These are phyloP conservation scores for Bruguiera sexangula DNA, from an alignment of 345 rosid species.

Conservation along the genomic window DNA sequence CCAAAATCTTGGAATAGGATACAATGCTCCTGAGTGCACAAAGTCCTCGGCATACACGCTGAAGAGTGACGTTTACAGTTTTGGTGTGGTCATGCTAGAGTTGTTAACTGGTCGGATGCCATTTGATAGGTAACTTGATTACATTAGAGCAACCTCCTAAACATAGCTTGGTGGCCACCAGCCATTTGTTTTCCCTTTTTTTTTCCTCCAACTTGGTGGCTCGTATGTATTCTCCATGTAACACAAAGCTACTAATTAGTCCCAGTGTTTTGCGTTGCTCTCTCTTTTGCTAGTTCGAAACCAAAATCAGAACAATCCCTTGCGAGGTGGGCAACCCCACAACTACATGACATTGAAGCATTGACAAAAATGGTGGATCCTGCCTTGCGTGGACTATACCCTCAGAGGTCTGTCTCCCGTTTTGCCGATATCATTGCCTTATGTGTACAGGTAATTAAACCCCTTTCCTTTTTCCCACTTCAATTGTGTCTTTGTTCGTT, in stretches of 20 bases:
- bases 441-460: conserved; percentile 60
- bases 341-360: conserved; percentile 65
- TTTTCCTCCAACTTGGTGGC: background rate
- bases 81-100: conserved; percentile 96
- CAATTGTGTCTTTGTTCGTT: too few species aligned
- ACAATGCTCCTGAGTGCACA: conserved; percentile 91
- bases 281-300: conserved; percentile 38
- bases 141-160: too few species aligned
- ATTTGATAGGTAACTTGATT: conserved; percentile 51
- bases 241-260: background rate
- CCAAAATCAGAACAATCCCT: conserved; percentile 71
- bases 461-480: too few species aligned
- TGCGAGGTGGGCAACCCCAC: conserved; percentile 82
- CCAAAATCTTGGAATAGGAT: conserved; percentile 85
- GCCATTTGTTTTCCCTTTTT: background rate
- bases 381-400: conserved; percentile 81
- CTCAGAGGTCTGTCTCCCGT: conserved; percentile 70
- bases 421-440: conserved; percentile 79
- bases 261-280: too few species aligned
- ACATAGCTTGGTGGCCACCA: too few species aligned
- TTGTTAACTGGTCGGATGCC: conserved; percentile 84
- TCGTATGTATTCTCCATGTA: background rate
- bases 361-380: conserved; percentile 77
- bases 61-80: conserved; percentile 89
- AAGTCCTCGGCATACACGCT: conserved; percentile 64